These are phyloP conservation scores for Rubus idaeus DNA, from an alignment of 306 rosid species.

Conservation along the genomic window DNA sequence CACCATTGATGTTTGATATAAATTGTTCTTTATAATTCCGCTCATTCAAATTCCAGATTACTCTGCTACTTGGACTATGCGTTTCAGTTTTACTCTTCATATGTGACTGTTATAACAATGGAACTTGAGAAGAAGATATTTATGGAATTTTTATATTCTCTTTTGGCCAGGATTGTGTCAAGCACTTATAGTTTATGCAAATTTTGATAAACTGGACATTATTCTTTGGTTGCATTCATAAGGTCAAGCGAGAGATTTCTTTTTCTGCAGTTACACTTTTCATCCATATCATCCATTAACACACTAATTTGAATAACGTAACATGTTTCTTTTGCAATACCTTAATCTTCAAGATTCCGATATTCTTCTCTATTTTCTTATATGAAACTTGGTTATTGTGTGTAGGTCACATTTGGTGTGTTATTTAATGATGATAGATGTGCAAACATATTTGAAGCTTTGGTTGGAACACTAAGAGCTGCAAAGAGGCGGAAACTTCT, in stretches of 20 bases:
- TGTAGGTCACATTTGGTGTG: slow-evolving; percentile 83
- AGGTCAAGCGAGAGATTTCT: not conserved
- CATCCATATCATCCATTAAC: not conserved
- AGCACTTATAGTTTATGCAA: not conserved
- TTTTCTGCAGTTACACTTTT: not conserved
- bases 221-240: not conserved
- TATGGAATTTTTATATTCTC: not conserved
- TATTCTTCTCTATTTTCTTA: not conserved
- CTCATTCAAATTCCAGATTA: not conserved
- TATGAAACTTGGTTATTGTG: not conserved
- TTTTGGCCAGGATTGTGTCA: not conserved
- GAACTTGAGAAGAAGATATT: too few species aligned
- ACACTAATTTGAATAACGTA: not conserved
- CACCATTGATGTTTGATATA: too few species aligned
- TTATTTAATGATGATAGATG: slow-evolving; percentile 80
- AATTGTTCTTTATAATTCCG: not conserved
- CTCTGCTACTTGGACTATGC: not conserved
- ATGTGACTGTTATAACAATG: too few species aligned
- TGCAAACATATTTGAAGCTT: slow-evolving; percentile 89
- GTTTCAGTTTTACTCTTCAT: not conserved
- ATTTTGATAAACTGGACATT: not conserved
- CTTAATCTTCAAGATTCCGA: not conserved
- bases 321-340: not conserved
- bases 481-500: slow-evolving; percentile 73
- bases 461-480: slow-evolving; percentile 90